A percentile compares a stretch with the other conserved stretches of the same genome.
phyloP scores from a whole-genome alignment of 805 yeast species.

The Saccharomycopsis sp. region DNA sequence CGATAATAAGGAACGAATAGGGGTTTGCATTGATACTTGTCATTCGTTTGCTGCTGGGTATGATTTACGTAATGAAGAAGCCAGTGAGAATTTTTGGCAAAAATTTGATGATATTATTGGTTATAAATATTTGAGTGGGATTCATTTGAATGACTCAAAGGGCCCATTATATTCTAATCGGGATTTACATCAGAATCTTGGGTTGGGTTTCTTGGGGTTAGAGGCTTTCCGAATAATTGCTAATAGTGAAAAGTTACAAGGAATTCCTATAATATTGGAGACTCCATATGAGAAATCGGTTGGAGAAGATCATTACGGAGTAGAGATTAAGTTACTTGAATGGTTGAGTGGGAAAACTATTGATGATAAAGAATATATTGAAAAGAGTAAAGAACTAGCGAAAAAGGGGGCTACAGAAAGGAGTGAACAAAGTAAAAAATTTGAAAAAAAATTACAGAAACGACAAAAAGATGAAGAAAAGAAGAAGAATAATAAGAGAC shows the following conservation, averaged over 20 bases:
- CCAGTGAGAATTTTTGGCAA: conserved; percentile 63
- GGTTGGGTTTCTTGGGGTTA: conserved; percentile 82
- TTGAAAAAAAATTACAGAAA: conserved; percentile 10
- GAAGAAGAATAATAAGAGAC: not conserved
- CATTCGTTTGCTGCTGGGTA: conserved; percentile 96
- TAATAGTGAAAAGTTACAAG: conserved; percentile 52
- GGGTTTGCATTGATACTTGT: conserved; percentile 95
- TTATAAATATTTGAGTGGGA: conserved; percentile 61
- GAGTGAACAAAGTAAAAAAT: conserved; percentile 9
- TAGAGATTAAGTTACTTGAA: conserved; percentile 74
- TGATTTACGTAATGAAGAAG: conserved; percentile 59
- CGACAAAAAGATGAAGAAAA: conserved; percentile 4
- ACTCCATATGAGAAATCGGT: conserved; percentile 53
- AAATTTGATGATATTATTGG: conserved; percentile 74
- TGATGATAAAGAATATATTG: conserved; percentile 34
- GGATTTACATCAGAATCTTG: conserved; percentile 86
- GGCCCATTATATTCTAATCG: conserved; percentile 87
- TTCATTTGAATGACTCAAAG: conserved; percentile 92
- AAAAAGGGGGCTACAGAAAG: conserved; percentile 9
- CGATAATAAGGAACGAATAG: conserved; percentile 79
- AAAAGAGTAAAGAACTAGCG: conserved; percentile 3
- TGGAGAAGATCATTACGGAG: conserved; percentile 66
- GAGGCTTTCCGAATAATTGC: conserved; percentile 77
- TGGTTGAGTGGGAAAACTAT: conserved; percentile 58
- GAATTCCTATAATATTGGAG: conserved; percentile 77